Conservation (phyloP, 257 asterid species). For the Salvia rosmarinus region DNA sequence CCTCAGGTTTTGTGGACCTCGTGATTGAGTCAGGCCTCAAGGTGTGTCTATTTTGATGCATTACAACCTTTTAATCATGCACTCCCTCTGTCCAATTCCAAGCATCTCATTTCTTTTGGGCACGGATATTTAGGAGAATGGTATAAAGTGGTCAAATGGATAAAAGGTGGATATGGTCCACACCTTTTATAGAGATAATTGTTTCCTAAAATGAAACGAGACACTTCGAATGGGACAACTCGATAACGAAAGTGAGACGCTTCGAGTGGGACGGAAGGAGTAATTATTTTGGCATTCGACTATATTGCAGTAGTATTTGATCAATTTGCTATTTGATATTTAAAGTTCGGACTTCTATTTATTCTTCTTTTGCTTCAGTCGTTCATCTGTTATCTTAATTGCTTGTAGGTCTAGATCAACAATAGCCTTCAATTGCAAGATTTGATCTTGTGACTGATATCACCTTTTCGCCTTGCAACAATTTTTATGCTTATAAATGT, state of each 20-base stretch:
- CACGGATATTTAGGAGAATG: too few species aligned
- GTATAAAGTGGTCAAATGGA: too few species aligned
- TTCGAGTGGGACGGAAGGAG: too few species aligned
- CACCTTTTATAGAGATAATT: too few species aligned
- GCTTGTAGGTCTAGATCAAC: neutral
- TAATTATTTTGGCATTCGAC: neutral
- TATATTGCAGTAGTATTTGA: neutral
- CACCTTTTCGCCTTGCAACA: conserved; percentile 19
- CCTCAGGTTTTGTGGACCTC: conserved; percentile 89
- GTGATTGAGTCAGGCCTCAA: conserved; percentile 94
- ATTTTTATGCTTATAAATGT: neutral
- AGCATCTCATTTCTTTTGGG: too few species aligned
- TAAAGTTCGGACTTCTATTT: conserved; percentile 6
- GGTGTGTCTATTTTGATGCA: conserved; percentile 45
- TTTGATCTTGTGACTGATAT: conserved; percentile 19
- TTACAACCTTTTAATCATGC: neutral
- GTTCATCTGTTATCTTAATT: neutral
- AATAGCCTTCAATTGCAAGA: neutral
- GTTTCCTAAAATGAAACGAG: too few species aligned
- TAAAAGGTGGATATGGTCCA: too few species aligned
- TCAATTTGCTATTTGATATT: neutral
- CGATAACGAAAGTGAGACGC: too few species aligned
- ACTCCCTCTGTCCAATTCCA: too few species aligned
- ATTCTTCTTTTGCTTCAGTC: neutral
- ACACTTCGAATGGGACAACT: too few species aligned